phyloP scores from a whole-genome alignment of 306 rosid genomes.

The Pachyrhizus erosus region DNA sequence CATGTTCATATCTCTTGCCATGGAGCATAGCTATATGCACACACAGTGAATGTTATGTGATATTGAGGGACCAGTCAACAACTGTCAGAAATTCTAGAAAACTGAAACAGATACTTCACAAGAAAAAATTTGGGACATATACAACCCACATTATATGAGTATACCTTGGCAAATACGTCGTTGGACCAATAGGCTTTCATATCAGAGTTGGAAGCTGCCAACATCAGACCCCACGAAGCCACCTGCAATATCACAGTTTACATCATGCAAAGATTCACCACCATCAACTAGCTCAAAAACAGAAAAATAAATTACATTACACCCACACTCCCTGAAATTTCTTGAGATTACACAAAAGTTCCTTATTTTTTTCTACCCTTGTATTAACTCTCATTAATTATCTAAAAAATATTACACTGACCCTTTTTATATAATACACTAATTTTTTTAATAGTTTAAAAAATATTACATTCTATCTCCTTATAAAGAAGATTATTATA shows the following conservation, averaged over 20 bases:
- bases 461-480: too few relatives aligned
- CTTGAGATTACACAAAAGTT: too few relatives aligned
- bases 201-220: slow-evolving; percentile 60
- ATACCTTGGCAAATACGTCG: slow-evolving; percentile 80
- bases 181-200: slow-evolving; percentile 61
- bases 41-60: slow-evolving; percentile 34
- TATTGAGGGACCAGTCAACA: slow-evolving; percentile 32
- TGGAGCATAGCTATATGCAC: slow-evolving; percentile 76
- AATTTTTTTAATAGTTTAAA: too few relatives aligned
- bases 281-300: slow-evolving; percentile 20
- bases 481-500: too few relatives aligned
- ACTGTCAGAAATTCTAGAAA: slow-evolving; percentile 30
- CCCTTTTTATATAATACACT: too few relatives aligned
- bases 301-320: not conserved
- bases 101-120: slow-evolving; percentile 28
- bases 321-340: too few relatives aligned
- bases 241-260: slow-evolving; percentile 59
- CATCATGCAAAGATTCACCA: slow-evolving; percentile 17
- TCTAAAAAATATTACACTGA: too few relatives aligned
- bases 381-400: too few relatives aligned
- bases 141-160: slow-evolving; percentile 4
- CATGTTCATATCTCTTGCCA: slow-evolving; percentile 90
- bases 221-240: slow-evolving; percentile 75
- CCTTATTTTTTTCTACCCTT: too few relatives aligned
- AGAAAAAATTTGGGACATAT: not conserved